Evolutionary conservation across 768 basidiomycete species (phyloP).

Genomic region (Tubosaeta brunneosetosa): DNA sequence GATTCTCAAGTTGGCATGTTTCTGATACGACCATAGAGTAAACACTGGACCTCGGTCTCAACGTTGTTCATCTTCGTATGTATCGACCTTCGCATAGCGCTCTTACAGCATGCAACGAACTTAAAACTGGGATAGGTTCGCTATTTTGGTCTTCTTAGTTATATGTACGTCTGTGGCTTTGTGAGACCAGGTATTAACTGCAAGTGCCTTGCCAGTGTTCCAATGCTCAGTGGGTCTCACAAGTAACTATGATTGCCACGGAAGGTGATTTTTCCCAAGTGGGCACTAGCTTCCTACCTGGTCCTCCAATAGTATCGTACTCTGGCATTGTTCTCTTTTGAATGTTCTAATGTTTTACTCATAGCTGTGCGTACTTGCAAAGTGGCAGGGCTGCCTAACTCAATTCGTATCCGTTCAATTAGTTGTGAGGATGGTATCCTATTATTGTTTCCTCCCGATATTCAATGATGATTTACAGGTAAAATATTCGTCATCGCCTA

Average conservation of each 20-base stretch:
- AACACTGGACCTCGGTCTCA: not conserved
- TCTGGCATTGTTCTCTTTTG: no score
- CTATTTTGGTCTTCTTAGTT: slow-evolving; percentile 1
- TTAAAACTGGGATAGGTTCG: not conserved
- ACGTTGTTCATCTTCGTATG: not conserved
- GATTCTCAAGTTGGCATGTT: not conserved
- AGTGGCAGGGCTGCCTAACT: not conserved
- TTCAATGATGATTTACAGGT: not conserved
- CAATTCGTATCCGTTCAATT: not conserved
- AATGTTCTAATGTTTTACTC: not conserved
- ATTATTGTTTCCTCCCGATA: not conserved
- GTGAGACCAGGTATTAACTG: not conserved
- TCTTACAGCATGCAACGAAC: not conserved
- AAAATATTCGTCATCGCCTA: not conserved
- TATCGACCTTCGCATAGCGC: not conserved
- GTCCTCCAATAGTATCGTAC: not conserved
- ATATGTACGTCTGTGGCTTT: not conserved
- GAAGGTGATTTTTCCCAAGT: not conserved
- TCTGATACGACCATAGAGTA: not conserved
- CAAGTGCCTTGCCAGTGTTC: not conserved
- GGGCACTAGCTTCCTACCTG: slow-evolving; percentile 10
- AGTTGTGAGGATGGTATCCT: not conserved
- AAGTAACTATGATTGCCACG: not conserved
- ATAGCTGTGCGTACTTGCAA: not conserved
- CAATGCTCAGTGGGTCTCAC: slow-evolving; percentile 1